Evolutionary conservation across 2,329 filamentous ascomycete genomes (phyloP), one percentile per base, ranked within the genome.

Genomic region (Sporothrix protearum): DNA sequence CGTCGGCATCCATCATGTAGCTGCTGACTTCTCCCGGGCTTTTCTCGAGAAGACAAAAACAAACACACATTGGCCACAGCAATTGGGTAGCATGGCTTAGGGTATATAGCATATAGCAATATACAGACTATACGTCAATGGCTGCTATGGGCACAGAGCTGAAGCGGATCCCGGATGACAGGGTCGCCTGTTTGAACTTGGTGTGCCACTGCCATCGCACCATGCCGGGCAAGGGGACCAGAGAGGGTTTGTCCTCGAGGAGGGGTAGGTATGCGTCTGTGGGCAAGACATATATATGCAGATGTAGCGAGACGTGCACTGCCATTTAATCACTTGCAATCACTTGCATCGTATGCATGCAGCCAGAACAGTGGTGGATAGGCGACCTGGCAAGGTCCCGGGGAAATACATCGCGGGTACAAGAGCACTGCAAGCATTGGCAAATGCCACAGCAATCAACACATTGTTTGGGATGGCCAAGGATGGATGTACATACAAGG

Each of bases 141-240:
- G n/a, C 10, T 33, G 30, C 25, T 49, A 49, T 68, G 28, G 47
- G 30, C 47, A 33, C 45, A 25, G 47, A 25, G 30, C 47, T 51
- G 51, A 69, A 59, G 67, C 51, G 51, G 67, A 49, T 69, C 53
- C 67, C 68, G 68, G 68, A 63, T 63, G 57, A 63, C 68, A 63
- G 68, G 68, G 36, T 63, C 68, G 53, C 68, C 28, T 70, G 36
- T 47, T 63, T 70, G 68, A n/a, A 42, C 39, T n/a, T 63, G 25
- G 14, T 16, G 14, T 57, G 25, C 49, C 36, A 30, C 55, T 28
- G 51, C 10, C 8, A 39, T 39, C 45, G 19, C 22, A n/a, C 22
- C 55, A 39, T 63, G 30, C 19, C 51, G 42, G 68, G 19, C 19
- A 42, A 47, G 33, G 57, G 25, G 9, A 22, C 30, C 16, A 55